Percentiles rank a stretch among this genome's conserved stretches.
Conservation (phyloP, 2,329 filamentous ascomycete species). For the Fusarium sp. region DNA sequence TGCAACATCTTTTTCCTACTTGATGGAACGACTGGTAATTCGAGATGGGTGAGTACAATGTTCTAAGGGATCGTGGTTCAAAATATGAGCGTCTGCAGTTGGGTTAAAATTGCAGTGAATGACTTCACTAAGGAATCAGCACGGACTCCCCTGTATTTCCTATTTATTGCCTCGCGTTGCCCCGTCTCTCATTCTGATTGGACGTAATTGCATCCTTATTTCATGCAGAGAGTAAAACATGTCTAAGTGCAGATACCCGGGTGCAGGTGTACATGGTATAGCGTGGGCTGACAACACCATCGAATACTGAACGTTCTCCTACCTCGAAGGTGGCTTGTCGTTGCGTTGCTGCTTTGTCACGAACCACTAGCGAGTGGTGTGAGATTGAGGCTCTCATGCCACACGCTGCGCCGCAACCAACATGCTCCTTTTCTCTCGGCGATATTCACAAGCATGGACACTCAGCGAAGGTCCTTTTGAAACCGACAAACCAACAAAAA, state of each 20-base stretch:
- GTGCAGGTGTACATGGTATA: neutral
- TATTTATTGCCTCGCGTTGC: neutral
- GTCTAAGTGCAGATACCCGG: too few species aligned
- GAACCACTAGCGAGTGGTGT: constrained; percentile 1
- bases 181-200: neutral
- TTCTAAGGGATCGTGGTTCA: too few species aligned
- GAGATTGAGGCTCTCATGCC: constrained; percentile 2
- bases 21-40: too few species aligned
- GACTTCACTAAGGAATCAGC: too few species aligned
- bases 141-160: too few species aligned
- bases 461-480: neutral
- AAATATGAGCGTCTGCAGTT: too few species aligned
- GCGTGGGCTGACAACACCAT: neutral
- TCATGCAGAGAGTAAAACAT: too few species aligned
- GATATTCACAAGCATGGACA: neutral
- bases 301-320: neutral
- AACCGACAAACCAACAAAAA: neutral
- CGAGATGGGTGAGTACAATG: too few species aligned
- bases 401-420: constrained; percentile 5
- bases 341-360: neutral
- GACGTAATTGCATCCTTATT: too few species aligned
- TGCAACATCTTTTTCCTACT: neutral
- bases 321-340: neutral
- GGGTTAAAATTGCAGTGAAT: constrained; percentile 11
- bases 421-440: neutral